Conservation (phyloP, 768 basidiomycete species). For the Rhodotorula diobovata region DNA sequence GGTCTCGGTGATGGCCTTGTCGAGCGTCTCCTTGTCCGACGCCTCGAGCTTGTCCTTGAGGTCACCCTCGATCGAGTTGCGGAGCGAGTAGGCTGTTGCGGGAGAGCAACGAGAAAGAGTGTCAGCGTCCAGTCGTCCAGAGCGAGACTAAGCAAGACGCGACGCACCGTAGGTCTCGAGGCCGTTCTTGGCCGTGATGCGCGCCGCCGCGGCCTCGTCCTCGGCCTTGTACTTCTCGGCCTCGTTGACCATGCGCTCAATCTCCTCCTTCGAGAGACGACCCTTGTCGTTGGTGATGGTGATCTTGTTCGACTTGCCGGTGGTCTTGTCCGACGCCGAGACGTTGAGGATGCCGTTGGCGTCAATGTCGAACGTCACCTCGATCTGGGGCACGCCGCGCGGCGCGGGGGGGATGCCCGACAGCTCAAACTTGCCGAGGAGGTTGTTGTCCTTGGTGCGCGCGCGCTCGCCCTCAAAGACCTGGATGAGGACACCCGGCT, state of each 20-base stretch:
- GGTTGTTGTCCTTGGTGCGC: constrained; percentile 96
- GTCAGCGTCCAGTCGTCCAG: too few species aligned
- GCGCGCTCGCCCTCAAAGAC: constrained; percentile 94
- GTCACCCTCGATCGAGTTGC: constrained; percentile 79
- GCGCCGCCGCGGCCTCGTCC: constrained; percentile 67
- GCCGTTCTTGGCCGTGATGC: constrained; percentile 80
- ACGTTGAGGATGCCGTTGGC: constrained; percentile 86
- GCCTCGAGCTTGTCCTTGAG: constrained; percentile 81
- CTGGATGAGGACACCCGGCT: constrained; percentile 96
- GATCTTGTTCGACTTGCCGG: constrained; percentile 75
- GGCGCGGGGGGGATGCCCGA: constrained; percentile 94
- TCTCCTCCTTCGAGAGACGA: constrained; percentile 93
- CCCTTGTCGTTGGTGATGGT: constrained; percentile 97
- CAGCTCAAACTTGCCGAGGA: constrained; percentile 97
- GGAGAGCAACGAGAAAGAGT: neutral
- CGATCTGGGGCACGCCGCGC: constrained; percentile 94
- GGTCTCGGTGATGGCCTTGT: constrained; percentile 72
- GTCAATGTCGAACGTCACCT: constrained; percentile 97
- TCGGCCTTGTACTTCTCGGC: constrained; percentile 81
- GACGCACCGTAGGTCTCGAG: constrained; percentile 69
- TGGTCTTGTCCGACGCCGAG: constrained; percentile 91
- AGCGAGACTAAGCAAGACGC: neutral
- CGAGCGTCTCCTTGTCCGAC: constrained; percentile 77
- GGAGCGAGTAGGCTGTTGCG: constrained; percentile 78
- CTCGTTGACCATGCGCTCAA: constrained; percentile 93